Percentiles rank a stretch among this genome's conserved stretches.
These are phyloP conservation scores for Podospora australis DNA, from an alignment of 495 filamentous ascomycete species.

Conservation along the genomic window DNA sequence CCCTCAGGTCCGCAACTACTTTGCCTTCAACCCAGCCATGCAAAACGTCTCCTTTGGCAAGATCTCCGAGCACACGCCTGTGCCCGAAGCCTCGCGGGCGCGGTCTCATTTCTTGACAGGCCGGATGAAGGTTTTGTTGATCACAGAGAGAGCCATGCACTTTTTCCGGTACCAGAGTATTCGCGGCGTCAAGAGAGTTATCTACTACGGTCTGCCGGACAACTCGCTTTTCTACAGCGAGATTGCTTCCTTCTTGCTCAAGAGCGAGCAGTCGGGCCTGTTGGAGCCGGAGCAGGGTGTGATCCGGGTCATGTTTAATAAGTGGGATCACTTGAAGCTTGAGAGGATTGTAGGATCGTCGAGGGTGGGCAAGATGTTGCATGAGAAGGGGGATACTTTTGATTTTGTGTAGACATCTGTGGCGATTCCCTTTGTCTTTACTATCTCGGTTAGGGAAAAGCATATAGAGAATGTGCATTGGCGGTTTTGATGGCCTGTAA, in stretches of 20 bases:
- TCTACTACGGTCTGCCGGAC: slow-evolving; percentile 85
- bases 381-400: slow-evolving; percentile 81
- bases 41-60: slow-evolving; percentile 69
- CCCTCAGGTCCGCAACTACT: slow-evolving; percentile 83
- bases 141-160: slow-evolving; percentile 90
- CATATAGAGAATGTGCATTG: no score
- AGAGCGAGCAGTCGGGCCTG: slow-evolving; percentile 47
- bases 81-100: slow-evolving; percentile 70
- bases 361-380: slow-evolving; percentile 70
- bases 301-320: slow-evolving; percentile 72
- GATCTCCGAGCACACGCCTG: slow-evolving; percentile 80
- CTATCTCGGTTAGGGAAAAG: no score
- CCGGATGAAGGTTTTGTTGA: slow-evolving; percentile 74
- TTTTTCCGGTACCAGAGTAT: slow-evolving; percentile 80
- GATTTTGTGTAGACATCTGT: slow-evolving; percentile 57
- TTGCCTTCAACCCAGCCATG: slow-evolving; percentile 64
- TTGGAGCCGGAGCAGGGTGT: slow-evolving; percentile 46
- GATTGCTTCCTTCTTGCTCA: slow-evolving; percentile 61
- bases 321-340: slow-evolving; percentile 79
- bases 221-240: slow-evolving; percentile 86
- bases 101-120: slow-evolving; percentile 81
- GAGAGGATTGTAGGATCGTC: slow-evolving; percentile 81
- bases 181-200: slow-evolving; percentile 67
- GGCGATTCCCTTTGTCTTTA: no score
- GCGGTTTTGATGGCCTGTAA: background rate